phyloP scores from a whole-genome alignment of 1,284 basidiomycete genomes.

The Leccinum angustisporum region DNA sequence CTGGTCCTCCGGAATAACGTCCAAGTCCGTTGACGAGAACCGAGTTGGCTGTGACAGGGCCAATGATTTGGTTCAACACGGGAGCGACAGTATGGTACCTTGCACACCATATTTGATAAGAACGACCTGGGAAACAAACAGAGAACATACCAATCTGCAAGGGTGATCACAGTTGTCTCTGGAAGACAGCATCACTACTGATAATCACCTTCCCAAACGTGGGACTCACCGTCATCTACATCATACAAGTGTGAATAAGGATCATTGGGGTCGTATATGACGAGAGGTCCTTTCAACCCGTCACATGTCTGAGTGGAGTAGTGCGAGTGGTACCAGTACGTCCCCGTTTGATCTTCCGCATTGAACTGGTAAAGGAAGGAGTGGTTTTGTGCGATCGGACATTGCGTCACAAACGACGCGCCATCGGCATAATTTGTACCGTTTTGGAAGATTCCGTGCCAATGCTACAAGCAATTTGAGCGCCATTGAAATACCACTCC shows the following conservation, averaged over 20 bases:
- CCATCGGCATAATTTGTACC: conserved; percentile 29
- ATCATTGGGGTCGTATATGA: conserved; percentile 38
- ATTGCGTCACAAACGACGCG: conserved; percentile 41
- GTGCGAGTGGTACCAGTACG: conserved; percentile 51
- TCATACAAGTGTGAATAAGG: conserved; percentile 34
- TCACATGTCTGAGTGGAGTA: conserved; percentile 36
- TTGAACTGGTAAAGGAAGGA: conserved; percentile 40
- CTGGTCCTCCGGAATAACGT: conserved; percentile 39
- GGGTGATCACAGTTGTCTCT: conserved; percentile 34
- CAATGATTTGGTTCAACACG: conserved; percentile 19
- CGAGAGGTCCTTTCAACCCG: conserved; percentile 29
- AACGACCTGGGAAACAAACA: background rate
- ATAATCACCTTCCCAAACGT: background rate
- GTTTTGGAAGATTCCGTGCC: conserved; percentile 37
- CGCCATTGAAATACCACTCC: conserved; percentile 20
- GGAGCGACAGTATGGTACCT: conserved; percentile 29
- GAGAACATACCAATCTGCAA: conserved; percentile 27
- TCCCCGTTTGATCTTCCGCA: conserved; percentile 35
- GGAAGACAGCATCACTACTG: background rate
- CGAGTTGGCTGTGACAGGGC: conserved; percentile 21
- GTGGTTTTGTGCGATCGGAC: conserved; percentile 42
- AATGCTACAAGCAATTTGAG: conserved; percentile 33
- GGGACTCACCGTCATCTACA: conserved; percentile 35
- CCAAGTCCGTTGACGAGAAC: conserved; percentile 52
- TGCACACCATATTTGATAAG: conserved; percentile 32